A percentile compares a stretch with the other conserved stretches of the same genome.
These are phyloP conservation scores for Scytalidium lignicola DNA, from an alignment of 2,329 filamentous ascomycete genomes.

Conservation along the genomic window DNA sequence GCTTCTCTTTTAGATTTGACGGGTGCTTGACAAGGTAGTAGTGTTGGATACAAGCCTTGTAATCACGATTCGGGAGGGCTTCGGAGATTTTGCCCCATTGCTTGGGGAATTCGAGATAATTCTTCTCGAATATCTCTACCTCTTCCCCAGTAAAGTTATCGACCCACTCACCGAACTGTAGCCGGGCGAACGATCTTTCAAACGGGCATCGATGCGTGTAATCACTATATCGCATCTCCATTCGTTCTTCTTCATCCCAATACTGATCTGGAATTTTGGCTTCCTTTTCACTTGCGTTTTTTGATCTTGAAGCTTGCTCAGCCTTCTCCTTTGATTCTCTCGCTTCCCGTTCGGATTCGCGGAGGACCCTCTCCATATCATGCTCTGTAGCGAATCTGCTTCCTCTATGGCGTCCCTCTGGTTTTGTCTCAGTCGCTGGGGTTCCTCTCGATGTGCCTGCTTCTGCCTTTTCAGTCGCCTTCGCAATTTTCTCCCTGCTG, in stretches of 20 bases:
- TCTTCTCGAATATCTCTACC: slow-evolving; percentile 64
- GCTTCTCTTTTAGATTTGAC: slow-evolving; percentile 71
- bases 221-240: slow-evolving; percentile 57
- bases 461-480: slow-evolving; percentile 19
- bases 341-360: slow-evolving; percentile 66
- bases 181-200: slow-evolving; percentile 62
- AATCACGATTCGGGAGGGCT: slow-evolving; percentile 61
- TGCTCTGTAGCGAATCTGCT: slow-evolving; percentile 65
- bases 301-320: slow-evolving; percentile 57
- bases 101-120: slow-evolving; percentile 72
- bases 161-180: slow-evolving; percentile 66
- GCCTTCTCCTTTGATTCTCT: slow-evolving; percentile 67
- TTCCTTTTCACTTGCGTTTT: slow-evolving; percentile 71
- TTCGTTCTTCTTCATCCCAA: slow-evolving; percentile 54
- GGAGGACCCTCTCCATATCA: slow-evolving; percentile 66
- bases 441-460: slow-evolving; percentile 14
- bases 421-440: slow-evolving; percentile 47
- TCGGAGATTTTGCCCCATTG: slow-evolving; percentile 77
- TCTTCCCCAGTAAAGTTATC: slow-evolving; percentile 74
- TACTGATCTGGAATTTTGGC: slow-evolving; percentile 69
- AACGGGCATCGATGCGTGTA: slow-evolving; percentile 59
- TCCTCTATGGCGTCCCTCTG: slow-evolving; percentile 45
- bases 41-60: slow-evolving; percentile 77
- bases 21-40: slow-evolving; percentile 78
- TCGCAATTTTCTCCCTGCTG: slow-evolving; percentile 23